Base-by-base conservation (phyloP, 1,139 yeast species). In the Sugiyamaella novakii region DNA sequence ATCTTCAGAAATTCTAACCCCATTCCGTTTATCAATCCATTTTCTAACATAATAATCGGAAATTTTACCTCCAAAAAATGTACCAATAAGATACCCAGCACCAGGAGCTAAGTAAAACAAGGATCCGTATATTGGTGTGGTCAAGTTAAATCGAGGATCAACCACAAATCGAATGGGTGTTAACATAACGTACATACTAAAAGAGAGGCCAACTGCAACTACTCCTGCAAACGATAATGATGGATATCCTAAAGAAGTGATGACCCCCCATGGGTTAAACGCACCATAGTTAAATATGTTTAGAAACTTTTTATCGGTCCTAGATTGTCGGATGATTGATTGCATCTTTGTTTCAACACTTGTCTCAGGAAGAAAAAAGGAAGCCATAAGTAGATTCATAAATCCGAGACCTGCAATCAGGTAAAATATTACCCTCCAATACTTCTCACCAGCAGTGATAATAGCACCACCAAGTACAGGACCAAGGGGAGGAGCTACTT, bases 401-500 rank as follows among this genome's bases (percentile, higher is more conserved):
- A 83, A 87, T 1, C 85, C 76, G 39, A 84, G 68, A 19, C 74
- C 81, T n/a, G 71, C 69, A 53, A 76, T 66, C 2, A 73, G 67
- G 68, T 72, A 75, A 54, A 77, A 75, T 28, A 77, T 75, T 4
- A 75, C 76, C 59, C 81, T 62, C 83, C 83, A 79, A 17, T 68
- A 60, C 18, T 41, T 33, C 19, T 36, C 37, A 0, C 76, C 70
- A 54, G 66, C 78, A n/a, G 76, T 77, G 7, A 87, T 78, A 17
- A 87, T 77, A 2, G 82, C 80, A 51, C 95, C 92, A 43, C 95
- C 95, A 34, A 87, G 65, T 19, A 87, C 80, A 0, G 96, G 96
- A 6, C 92, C 82, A n/a, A 84, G 56, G 48, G 87, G 73, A 0
- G 95, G 95, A 0, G 94, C 95, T 61, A 83, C 74, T 45, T 87